Base-by-base conservation (phyloP, 805 yeast genomes). In the Candida easanensis region DNA sequence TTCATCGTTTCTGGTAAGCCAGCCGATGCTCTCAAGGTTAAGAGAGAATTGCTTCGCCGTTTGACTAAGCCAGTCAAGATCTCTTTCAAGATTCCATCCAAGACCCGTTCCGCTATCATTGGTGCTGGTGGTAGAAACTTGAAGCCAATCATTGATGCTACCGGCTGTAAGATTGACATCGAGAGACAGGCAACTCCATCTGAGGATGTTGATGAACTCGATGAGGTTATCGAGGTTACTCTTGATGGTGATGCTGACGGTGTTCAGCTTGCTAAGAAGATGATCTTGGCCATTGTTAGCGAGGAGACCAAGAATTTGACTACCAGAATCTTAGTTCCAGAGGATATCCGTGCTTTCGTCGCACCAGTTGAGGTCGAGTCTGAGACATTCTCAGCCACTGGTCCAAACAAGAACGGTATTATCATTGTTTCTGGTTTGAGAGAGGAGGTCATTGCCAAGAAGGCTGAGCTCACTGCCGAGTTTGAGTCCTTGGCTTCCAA, bases 231-330 rank as follows among this genome's bases (percentile, higher is more conserved):
- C 25, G 69, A 71, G 26, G 82, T 90, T 42, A 66, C 79, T 21
- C 69, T 90, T 43, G 84, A 79, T 47, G 98, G 97, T 66, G 95
- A 89, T 59, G 74, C 77, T 47, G 95, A 86, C 60, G 89, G 96
- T 42, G 85, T 86, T 53, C 76, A 73, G 50, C 73, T 74, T 38
- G 97, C 97, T 23, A 83, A 83, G 58, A 62, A 68, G 27, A 79
- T 73, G 59, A 88, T 91, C 51, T 53, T 78, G 57, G 79, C 76
- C 17, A 84, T 89, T 55, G 95, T 89, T 38, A 74, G 77, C 57
- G 86, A 84, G 57, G 82, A 84, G 56, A 83, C 88, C 42, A 83
- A 81, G 57, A 70, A 66, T 52, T 66, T 82, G 44, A 65, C 75
- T 9, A 61, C 76, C 25, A 77, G 69, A 53, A 47, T 85, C 23